Evolutionary conservation across 1,284 basidiomycete species (phyloP), one percentile per base, ranked within the genome.

Genomic region (Cutaneotrichosporon arboriforme): DNA sequence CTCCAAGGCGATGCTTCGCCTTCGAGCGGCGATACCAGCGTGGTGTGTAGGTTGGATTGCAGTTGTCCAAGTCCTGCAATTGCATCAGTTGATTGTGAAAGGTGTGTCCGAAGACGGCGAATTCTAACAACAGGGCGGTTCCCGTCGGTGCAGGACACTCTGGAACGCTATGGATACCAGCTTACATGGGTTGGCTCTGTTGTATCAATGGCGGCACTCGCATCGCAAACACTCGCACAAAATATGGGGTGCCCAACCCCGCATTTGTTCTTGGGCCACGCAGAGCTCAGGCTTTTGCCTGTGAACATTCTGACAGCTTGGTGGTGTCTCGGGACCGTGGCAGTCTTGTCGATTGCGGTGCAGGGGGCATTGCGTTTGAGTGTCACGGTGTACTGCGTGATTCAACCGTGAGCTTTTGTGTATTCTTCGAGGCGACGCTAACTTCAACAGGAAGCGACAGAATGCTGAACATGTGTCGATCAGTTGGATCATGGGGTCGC

Each of bases 21-120:
- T 88, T 69, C 81, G 84, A 46, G 83, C 82, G 31, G 83, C 83
- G 1, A 64, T 85, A 0, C 70, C 85, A 1, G 80, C 80, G 22
- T 93, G 89, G 87, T 76, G 81, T 1, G 71, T 85, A 1, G 88
- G 84, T 1, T 77, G 88, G 51, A 79, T 82, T 0, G 77, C 80
- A 1, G 58, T 85, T 8, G 57, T 84, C 0, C 57, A 86, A 22
- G 83, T 80, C 57, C 68, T 78, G 9, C 63, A 65, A 38, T 40
- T 64, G 18, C 36, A 42, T 5, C 40, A 46, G 7, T 41, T 33
- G 4, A 14, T 20, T 7, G 10, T 31, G 3, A 13, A 20, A 9
- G 52, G 46, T 46, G 17, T 34, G 45, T 20, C 12, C 22, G 31
- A 15, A 33, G 23, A 20, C n/a, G n/a, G 14, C 10, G 10, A 22